Evolutionary conservation across 1,284 basidiomycete species (phyloP), one percentile per base, ranked within the genome.

Genomic region (Lentinula novae-zelandiae): DNA sequence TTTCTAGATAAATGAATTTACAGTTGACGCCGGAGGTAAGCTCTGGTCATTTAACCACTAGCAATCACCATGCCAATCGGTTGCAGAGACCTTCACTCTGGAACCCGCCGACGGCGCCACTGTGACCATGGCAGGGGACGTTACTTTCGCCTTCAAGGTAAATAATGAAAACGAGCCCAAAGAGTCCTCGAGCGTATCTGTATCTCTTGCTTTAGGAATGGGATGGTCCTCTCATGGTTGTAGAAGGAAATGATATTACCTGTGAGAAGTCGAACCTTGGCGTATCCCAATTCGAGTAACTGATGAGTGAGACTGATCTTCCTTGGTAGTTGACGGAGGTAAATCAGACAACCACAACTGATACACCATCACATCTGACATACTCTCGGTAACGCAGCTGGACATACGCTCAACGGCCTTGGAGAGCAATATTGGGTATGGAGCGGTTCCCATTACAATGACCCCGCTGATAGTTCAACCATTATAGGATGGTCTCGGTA

Each of bases 171-270:
- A 22, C 17, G n/a, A n/a, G 0, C 27, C 27, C 27, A 46, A 46
- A 10, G n/a, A 8, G n/a, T 9, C 17, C 27, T 54, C 39, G 17
- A 17, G 7, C 20, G 12, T 39, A 5, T 34, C 22, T 57, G 4
- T 12, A 15, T 33, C 22, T 9, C 46, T 8, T 48, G 46, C 7
- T 27, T 48, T 13, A 50, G 60, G 48, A 56, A 34, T 61, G 60
- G 60, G 60, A 38, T 6, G 60, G 60, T 20, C 60, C 60, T 51
- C 40, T 61, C 2, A 61, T 61, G 54, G 31, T 39, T 6, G 48
- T 61, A 5, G 38, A 42, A 22, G 60, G 60, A n/a, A 61, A 61
- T 22, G 48, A 61, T 36, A 61, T 61, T n/a, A 61, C 60, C 12
- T 61, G 60, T 61, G n/a, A 40, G 60, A 34, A 3, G 2, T n/a